Evolutionary conservation across 495 filamentous ascomycete species (phyloP).

Genomic region (Aspergillus campestris): DNA sequence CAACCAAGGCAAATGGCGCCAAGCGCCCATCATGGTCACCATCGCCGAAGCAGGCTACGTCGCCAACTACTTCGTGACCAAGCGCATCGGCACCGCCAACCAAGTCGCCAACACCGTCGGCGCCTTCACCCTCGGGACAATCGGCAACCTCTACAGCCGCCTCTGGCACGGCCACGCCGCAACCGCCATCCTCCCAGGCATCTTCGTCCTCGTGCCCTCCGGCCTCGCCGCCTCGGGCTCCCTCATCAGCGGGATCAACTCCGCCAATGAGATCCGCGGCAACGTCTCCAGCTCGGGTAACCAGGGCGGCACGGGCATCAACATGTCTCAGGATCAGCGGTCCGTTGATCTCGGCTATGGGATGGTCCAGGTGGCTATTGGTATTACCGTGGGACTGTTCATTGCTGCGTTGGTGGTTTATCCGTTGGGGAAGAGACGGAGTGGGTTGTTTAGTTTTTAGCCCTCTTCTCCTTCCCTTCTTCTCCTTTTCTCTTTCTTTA

Average conservation of each 20-base stretch:
- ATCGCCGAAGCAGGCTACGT: slow-evolving; percentile 72
- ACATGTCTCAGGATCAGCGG: no score
- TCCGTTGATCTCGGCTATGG: slow-evolving; percentile 21
- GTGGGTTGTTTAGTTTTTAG: slow-evolving; percentile 80
- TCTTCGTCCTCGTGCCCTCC: slow-evolving; percentile 85
- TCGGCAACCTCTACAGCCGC: slow-evolving; percentile 79
- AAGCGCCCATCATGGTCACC: slow-evolving; percentile 72
- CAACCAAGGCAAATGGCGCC: slow-evolving; percentile 84
- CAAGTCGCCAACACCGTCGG: slow-evolving; percentile 78
- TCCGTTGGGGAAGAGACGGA: slow-evolving; percentile 78
- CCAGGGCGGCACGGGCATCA: neutral
- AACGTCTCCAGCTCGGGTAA: slow-evolving; percentile 26
- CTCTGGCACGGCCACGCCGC: slow-evolving; percentile 73
- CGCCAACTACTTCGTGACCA: slow-evolving; percentile 71
- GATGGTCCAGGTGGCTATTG: slow-evolving; percentile 79
- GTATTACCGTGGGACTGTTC: slow-evolving; percentile 83
- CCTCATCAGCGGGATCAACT: slow-evolving; percentile 66
- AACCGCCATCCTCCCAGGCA: slow-evolving; percentile 75
- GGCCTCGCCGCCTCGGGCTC: slow-evolving; percentile 74
- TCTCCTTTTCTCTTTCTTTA: no score
- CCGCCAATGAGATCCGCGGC: slow-evolving; percentile 62
- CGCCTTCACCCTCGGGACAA: slow-evolving; percentile 69
- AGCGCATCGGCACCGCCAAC: slow-evolving; percentile 60
- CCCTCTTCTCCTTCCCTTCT: neutral
- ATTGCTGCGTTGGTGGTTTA: slow-evolving; percentile 81